phyloP scores from a whole-genome alignment of 2,329 filamentous ascomycete species.

The Alternaria sp. region DNA sequence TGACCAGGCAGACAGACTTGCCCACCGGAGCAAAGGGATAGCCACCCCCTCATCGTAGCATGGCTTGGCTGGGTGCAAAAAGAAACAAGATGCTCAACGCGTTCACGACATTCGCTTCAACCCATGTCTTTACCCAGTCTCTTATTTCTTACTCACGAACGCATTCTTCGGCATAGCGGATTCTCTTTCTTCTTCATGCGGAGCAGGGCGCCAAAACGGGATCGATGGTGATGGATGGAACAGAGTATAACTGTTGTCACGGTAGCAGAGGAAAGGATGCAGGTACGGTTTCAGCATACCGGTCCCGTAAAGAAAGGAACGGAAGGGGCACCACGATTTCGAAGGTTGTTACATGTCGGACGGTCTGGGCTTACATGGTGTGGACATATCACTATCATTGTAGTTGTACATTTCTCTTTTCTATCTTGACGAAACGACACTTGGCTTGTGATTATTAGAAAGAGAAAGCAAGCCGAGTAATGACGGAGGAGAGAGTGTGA shows the following conservation, averaged over 20 bases:
- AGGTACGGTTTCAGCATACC: not conserved
- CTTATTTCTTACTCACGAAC: not conserved
- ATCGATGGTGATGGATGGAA: not conserved
- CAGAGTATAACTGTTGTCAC: not conserved
- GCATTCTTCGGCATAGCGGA: not conserved
- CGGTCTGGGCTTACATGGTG: not conserved
- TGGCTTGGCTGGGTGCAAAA: not conserved
- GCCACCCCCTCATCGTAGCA: not conserved
- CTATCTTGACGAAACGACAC: constrained; percentile 6
- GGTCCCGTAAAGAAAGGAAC: not conserved
- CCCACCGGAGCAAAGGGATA: not conserved
- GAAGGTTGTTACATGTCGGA: not conserved
- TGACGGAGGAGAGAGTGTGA: not conserved
- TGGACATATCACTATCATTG: not conserved
- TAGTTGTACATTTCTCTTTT: constrained; percentile 5
- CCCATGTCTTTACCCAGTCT: not conserved
- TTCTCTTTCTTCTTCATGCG: not conserved
- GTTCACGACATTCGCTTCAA: constrained; percentile 1
- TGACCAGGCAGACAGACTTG: not conserved
- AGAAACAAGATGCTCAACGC: not conserved
- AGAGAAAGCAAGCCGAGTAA: not conserved
- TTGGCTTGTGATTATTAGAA: constrained; percentile 2
- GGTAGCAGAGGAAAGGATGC: not conserved
- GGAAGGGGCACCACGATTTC: not conserved
- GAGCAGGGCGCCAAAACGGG: not conserved